These are phyloP conservation scores for Aspergillus nomiae DNA, from an alignment of 2,329 filamentous ascomycete genomes.

Conservation along the genomic window DNA sequence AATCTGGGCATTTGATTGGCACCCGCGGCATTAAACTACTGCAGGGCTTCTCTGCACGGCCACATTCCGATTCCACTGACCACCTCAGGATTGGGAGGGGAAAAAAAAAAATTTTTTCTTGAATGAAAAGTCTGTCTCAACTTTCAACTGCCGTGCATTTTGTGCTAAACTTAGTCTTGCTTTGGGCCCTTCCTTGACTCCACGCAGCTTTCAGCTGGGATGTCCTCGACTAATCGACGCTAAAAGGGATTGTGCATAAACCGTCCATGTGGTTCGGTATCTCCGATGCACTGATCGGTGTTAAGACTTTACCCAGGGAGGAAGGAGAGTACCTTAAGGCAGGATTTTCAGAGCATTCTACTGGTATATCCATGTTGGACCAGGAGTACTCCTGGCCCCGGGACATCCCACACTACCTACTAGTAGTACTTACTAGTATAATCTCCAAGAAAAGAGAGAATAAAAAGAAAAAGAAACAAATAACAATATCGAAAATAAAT, in stretches of 20 bases:
- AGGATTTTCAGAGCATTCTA: not conserved
- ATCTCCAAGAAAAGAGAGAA: not conserved
- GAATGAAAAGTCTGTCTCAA: not conserved
- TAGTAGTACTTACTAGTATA: no score
- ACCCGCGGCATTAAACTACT: slow-evolving; percentile 12
- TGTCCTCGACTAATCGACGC: slow-evolving; percentile 8
- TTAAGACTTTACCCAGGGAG: not conserved
- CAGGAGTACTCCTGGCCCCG: not conserved
- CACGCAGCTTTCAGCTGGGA: slow-evolving; percentile 18
- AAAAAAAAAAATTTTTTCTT: no score
- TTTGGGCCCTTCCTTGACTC: not conserved
- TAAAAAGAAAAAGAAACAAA: no score
- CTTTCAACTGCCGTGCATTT: slow-evolving; percentile 13
- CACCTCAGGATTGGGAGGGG: not conserved
- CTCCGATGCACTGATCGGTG: slow-evolving; percentile 5
- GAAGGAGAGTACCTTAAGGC: not conserved
- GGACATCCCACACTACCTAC: not conserved
- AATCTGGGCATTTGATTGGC: slow-evolving; percentile 9
- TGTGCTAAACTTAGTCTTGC: slow-evolving; percentile 3
- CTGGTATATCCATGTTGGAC: not conserved
- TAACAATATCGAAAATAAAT: not conserved
- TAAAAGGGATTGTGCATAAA: not conserved
- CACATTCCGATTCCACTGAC: slow-evolving; percentile 11
- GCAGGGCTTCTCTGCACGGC: slow-evolving; percentile 16
- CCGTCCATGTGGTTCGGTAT: slow-evolving; percentile 11